These are phyloP conservation scores for Avena atlantica DNA, from an alignment of 176 grass and related monocot genomes.

Conservation along the genomic window DNA sequence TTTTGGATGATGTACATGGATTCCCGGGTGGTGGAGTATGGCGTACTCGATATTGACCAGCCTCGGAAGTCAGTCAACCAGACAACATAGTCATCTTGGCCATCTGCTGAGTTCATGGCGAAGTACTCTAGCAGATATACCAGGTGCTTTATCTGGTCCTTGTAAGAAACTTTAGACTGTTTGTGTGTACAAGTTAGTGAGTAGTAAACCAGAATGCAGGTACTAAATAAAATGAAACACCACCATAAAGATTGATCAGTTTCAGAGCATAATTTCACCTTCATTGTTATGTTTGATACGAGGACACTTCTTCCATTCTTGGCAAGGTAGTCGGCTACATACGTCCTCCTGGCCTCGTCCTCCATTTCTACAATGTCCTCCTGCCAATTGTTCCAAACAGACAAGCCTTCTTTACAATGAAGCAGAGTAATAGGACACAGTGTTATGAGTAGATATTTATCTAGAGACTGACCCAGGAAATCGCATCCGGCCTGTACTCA, in stretches of 20 bases:
- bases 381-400: slow-evolving; percentile 32
- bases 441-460: neutral
- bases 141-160: slow-evolving; percentile 59
- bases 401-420: neutral
- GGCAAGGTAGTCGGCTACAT: slow-evolving; percentile 61
- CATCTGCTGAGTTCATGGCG: slow-evolving; percentile 3
- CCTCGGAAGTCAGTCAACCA: slow-evolving; percentile 49
- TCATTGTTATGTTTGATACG: slow-evolving; percentile 24
- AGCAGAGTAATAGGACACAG: neutral
- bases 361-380: slow-evolving; percentile 52
- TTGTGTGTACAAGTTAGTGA: neutral
- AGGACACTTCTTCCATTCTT: slow-evolving; percentile 58
- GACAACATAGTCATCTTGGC: slow-evolving; percentile 45
- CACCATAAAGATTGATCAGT: neutral
- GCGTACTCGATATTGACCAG: slow-evolving; percentile 40
- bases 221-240: neutral
- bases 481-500: slow-evolving; percentile 53
- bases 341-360: slow-evolving; percentile 31
- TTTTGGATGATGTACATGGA: slow-evolving; percentile 51
- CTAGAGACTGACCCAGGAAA: slow-evolving; percentile 48
- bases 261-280: slow-evolving; percentile 25
- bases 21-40: slow-evolving; percentile 39
- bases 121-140: slow-evolving; percentile 54
- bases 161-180: slow-evolving; percentile 45
- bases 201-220: neutral